These are phyloP conservation scores for Pseudognaphalium luteoalbum DNA, from an alignment of 129 eudicot genomes.

Conservation along the genomic window DNA sequence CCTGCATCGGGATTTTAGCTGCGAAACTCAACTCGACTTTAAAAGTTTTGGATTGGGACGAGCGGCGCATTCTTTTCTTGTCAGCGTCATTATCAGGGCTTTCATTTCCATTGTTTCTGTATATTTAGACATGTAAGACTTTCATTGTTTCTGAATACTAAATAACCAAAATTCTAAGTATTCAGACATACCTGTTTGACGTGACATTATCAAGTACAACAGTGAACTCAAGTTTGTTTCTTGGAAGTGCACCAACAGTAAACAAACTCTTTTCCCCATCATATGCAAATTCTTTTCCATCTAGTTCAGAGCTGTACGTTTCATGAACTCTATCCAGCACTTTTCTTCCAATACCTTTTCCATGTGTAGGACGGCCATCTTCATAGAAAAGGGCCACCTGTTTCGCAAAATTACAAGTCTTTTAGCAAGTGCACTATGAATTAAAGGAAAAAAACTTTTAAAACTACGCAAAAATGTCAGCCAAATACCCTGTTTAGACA, in stretches of 20 bases:
- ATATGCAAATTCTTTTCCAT: slow-evolving; percentile 79
- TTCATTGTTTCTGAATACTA: neutral
- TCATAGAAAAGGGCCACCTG: slow-evolving; percentile 90
- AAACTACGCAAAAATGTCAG: neutral
- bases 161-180: neutral
- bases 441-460: neutral
- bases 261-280: slow-evolving; percentile 95
- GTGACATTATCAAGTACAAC: slow-evolving; percentile 73
- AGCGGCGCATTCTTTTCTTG: slow-evolving; percentile 59
- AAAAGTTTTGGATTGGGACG: slow-evolving; percentile 68
- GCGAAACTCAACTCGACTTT: slow-evolving; percentile 89
- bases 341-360: slow-evolving; percentile 76
- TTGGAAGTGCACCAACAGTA: slow-evolving; percentile 86
- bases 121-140: neutral
- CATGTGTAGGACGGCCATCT: slow-evolving; percentile 86
- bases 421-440: neutral
- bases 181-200: slow-evolving; percentile 52
- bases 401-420: neutral
- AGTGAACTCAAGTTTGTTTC: slow-evolving; percentile 82
- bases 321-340: slow-evolving; percentile 78
- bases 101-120: slow-evolving; percentile 32
- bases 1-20: slow-evolving; percentile 89
- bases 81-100: slow-evolving; percentile 63
- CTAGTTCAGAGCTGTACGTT: slow-evolving; percentile 70
- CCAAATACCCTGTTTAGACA: neutral